phyloP scores from a whole-genome alignment of 345 rosid species.

The Jatropha curcas region DNA sequence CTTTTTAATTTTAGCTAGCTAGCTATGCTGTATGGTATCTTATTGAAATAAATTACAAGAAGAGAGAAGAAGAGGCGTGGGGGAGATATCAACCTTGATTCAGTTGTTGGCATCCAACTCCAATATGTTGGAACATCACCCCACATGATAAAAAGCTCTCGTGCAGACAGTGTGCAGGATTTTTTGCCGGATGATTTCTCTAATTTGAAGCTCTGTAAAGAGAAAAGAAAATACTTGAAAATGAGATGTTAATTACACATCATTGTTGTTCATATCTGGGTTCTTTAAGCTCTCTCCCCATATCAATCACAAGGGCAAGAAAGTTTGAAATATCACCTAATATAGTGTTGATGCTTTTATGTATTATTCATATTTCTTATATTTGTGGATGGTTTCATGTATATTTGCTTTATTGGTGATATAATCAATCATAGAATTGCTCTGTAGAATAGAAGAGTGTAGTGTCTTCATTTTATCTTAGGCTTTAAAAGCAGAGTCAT shows the following conservation, averaged over 20 bases:
- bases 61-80: background rate
- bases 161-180: conserved; percentile 22
- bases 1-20: background rate
- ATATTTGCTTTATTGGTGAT: too few species aligned
- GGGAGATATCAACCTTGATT: conserved; percentile 21
- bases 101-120: conserved; percentile 20
- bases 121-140: conserved; percentile 22
- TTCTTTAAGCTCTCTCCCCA: background rate
- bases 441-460: too few species aligned
- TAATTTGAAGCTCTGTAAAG: conserved; percentile 19
- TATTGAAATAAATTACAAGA: background rate
- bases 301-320: background rate
- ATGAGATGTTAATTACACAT: background rate
- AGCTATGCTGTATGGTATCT: background rate
- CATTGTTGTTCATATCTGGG: background rate
- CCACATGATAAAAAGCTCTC: conserved; percentile 28
- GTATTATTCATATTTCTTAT: too few species aligned
- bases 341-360: too few species aligned
- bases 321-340: too few species aligned
- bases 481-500: background rate
- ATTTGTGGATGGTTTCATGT: background rate
- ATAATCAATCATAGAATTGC: background rate
- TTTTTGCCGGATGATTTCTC: conserved; percentile 25
- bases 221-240: background rate
- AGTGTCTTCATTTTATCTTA: background rate